Conservation (phyloP, 2,329 filamentous ascomycete species). For the Fusarium mundagurra region DNA sequence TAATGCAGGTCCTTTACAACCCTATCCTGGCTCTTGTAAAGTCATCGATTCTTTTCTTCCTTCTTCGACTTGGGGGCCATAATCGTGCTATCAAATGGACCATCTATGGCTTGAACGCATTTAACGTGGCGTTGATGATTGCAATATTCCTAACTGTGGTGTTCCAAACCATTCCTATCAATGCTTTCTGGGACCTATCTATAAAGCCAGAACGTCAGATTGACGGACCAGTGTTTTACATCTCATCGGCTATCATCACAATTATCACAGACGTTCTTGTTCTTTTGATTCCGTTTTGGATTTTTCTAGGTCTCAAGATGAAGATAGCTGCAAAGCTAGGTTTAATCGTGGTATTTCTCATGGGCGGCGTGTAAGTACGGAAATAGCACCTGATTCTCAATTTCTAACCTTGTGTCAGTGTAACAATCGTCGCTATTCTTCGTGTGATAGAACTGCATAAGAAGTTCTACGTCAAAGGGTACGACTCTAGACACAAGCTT, state of each 20-base stretch:
- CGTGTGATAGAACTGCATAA: slow-evolving; percentile 44
- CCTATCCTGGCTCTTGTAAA: slow-evolving; percentile 58
- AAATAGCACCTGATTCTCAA: fast-evolving
- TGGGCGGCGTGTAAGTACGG: slow-evolving; percentile 50
- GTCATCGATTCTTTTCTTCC: slow-evolving; percentile 56
- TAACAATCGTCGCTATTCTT: slow-evolving; percentile 46
- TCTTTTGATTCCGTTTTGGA: slow-evolving; percentile 51
- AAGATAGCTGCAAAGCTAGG: slow-evolving; percentile 48
- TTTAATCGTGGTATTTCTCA: slow-evolving; percentile 52
- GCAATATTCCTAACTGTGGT: slow-evolving; percentile 50
- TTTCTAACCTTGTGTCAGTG: slow-evolving; percentile 24
- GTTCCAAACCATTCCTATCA: slow-evolving; percentile 54
- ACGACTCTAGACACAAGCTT: slow-evolving; percentile 41
- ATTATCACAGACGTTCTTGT: slow-evolving; percentile 55
- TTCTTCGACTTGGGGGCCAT: slow-evolving; percentile 51
- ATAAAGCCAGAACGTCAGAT: slow-evolving; percentile 15
- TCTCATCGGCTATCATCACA: slow-evolving; percentile 49
- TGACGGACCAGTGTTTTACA: slow-evolving; percentile 49
- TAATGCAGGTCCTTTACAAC: slow-evolving; percentile 51
- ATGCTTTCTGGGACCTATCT: slow-evolving; percentile 46
- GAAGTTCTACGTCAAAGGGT: slow-evolving; percentile 30
- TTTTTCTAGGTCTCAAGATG: slow-evolving; percentile 54
- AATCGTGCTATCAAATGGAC: slow-evolving; percentile 35
- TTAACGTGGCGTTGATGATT: slow-evolving; percentile 42
- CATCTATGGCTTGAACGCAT: slow-evolving; percentile 48